Conservation (phyloP, 176 grass and related monocot genomes). For the maize (Zea mays) region Zm-B73-REFERENCE-NAM-5.0 NC_050101.1:126410001-126410500, state of each 20-base stretch:
- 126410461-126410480: slow-evolving; percentile 68
- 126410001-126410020: background rate
- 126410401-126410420: slow-evolving; percentile 51
- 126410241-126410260: background rate
- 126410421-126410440: slow-evolving; percentile 61
- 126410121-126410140: background rate
- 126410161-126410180: background rate
- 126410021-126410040: background rate
- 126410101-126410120: background rate
- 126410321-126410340: slow-evolving; percentile 52
- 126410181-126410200: background rate
- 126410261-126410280: background rate
- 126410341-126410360: slow-evolving; percentile 15
- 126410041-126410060: background rate
- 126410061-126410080: too few species aligned
- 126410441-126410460: slow-evolving; percentile 48
- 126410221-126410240: background rate
- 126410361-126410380: slow-evolving; percentile 3
- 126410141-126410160: background rate
- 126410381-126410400: slow-evolving; percentile 40
- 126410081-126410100: background rate
- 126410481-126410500: slow-evolving; percentile 54
- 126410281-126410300: accelerated
- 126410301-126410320: slow-evolving; percentile 76
- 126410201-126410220: slow-evolving; percentile 7